These are phyloP conservation scores for Evernia prunastri DNA, from an alignment of 495 filamentous ascomycete species.

Conservation along the genomic window DNA sequence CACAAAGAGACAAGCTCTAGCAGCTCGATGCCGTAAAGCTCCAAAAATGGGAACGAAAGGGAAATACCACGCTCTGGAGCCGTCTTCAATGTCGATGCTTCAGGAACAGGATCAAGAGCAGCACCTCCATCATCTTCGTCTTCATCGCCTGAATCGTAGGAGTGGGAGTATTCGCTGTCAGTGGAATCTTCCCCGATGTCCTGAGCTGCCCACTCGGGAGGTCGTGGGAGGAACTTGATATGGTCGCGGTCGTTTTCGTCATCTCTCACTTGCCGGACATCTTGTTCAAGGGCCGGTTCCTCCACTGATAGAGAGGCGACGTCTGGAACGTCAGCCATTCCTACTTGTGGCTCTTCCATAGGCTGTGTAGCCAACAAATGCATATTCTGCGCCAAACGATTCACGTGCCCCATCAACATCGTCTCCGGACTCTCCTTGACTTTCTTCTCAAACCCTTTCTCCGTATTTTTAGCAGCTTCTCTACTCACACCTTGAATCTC, in stretches of 20 bases:
- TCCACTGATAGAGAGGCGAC: slow-evolving; percentile 12
- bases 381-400: slow-evolving; percentile 71
- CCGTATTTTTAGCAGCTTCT: slow-evolving; percentile 53
- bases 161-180: slow-evolving; percentile 41
- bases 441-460: slow-evolving; percentile 59
- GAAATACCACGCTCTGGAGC: slow-evolving; percentile 61
- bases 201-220: slow-evolving; percentile 67
- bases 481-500: slow-evolving; percentile 57
- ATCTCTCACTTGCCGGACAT: slow-evolving; percentile 4
- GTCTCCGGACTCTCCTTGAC: slow-evolving; percentile 49
- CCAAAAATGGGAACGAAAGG: slow-evolving; percentile 74
- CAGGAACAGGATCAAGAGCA: slow-evolving; percentile 23
- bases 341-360: slow-evolving; percentile 28
- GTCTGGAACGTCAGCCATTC: slow-evolving; percentile 23
- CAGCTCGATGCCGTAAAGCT: slow-evolving; percentile 75
- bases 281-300: slow-evolving; percentile 19
- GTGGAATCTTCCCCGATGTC: slow-evolving; percentile 34
- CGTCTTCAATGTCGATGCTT: slow-evolving; percentile 19
- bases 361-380: slow-evolving; percentile 56
- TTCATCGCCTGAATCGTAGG: slow-evolving; percentile 35
- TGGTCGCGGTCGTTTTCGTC: slow-evolving; percentile 50
- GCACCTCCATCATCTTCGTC: slow-evolving; percentile 44
- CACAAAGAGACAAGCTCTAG: slow-evolving; percentile 65
- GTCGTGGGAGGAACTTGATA: slow-evolving; percentile 69
- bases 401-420: slow-evolving; percentile 67